Conservation (phyloP, 768 basidiomycete genomes). For the Serendipita sp. region DNA sequence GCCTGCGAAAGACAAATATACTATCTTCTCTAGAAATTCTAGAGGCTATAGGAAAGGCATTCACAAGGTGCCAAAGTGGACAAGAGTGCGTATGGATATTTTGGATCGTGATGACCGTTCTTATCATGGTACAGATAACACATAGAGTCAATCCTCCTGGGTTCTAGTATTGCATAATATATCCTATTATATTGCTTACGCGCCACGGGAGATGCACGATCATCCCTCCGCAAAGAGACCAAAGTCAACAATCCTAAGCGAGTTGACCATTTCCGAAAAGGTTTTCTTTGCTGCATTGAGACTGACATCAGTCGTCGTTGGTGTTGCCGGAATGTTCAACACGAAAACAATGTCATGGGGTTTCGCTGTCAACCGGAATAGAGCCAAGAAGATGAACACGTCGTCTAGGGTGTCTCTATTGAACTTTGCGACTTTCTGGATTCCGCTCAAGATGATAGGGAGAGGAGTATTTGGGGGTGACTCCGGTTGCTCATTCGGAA, state of each 20-base stretch:
- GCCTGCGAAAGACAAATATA: conserved; percentile 89
- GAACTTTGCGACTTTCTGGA: conserved; percentile 65
- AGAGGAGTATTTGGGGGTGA: conserved; percentile 35
- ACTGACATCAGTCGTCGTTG: conserved; percentile 27
- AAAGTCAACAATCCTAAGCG: conserved; percentile 53
- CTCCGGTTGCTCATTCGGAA: conserved; percentile 19
- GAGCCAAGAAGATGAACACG: conserved; percentile 61
- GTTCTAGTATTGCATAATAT: conserved; percentile 39
- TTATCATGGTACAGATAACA: conserved; percentile 41
- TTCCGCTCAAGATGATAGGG: conserved; percentile 49
- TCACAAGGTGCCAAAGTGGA: conserved; percentile 97
- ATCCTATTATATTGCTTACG: neutral
- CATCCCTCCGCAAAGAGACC: conserved; percentile 41
- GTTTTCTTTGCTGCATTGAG: conserved; percentile 27
- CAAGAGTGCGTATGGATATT: conserved; percentile 44
- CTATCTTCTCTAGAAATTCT: conserved; percentile 56
- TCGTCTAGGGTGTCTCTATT: conserved; percentile 43
- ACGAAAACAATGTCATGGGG: conserved; percentile 70
- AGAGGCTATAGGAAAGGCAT: conserved; percentile 83
- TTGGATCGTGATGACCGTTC: conserved; percentile 9
- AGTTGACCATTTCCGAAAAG: conserved; percentile 39
- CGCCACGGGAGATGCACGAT: no score
- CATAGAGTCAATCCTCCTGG: conserved; percentile 80
- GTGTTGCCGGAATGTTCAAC: conserved; percentile 56
- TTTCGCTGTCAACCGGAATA: conserved; percentile 62